Percentiles rank a stretch among this genome's conserved stretches.
phyloP scores from a whole-genome alignment of 2,329 filamentous ascomycete genomes.

The Fusarium aywerte region DNA sequence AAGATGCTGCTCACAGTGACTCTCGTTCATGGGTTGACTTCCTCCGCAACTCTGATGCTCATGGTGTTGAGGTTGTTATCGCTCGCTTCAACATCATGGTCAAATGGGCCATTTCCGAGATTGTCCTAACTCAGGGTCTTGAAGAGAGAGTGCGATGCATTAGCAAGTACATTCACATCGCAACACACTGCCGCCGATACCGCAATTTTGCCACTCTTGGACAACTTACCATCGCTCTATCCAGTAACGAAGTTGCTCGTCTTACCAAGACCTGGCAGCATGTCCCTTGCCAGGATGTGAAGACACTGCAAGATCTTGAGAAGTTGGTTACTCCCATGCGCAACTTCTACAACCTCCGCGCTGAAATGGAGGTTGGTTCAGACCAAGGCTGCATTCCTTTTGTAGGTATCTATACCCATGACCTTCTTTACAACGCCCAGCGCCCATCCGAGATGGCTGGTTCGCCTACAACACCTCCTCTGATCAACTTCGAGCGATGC shows the following conservation, averaged over 20 bases:
- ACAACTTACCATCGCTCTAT: slow-evolving; percentile 80
- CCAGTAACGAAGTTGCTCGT: slow-evolving; percentile 76
- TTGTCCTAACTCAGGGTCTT: slow-evolving; percentile 76
- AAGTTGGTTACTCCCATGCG: slow-evolving; percentile 77
- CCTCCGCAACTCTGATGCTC: slow-evolving; percentile 75
- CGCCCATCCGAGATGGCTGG: slow-evolving; percentile 78
- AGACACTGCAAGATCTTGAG: slow-evolving; percentile 76
- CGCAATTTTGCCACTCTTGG: slow-evolving; percentile 88
- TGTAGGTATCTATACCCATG: slow-evolving; percentile 84
- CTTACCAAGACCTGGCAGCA: slow-evolving; percentile 77
- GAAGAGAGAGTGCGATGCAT: slow-evolving; percentile 81
- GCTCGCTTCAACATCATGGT: slow-evolving; percentile 89
- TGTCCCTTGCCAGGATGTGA: slow-evolving; percentile 72
- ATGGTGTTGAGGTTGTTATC: slow-evolving; percentile 84
- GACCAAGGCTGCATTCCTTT: slow-evolving; percentile 84
- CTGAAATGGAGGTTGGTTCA: slow-evolving; percentile 78
- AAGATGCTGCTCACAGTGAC: slow-evolving; percentile 71
- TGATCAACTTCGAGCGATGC: slow-evolving; percentile 87
- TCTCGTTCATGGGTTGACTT: slow-evolving; percentile 86
- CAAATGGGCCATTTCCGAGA: slow-evolving; percentile 85
- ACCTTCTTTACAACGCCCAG: slow-evolving; percentile 83
- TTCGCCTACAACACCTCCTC: slow-evolving; percentile 71
- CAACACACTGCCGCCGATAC: slow-evolving; percentile 76
- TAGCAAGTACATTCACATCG: slow-evolving; percentile 85
- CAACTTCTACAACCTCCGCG: slow-evolving; percentile 80